Percentiles rank a stretch among this genome's conserved stretches.
Evolutionary conservation across 345 rosid genomes (phyloP).

Genomic region (Populus deltoides): DNA sequence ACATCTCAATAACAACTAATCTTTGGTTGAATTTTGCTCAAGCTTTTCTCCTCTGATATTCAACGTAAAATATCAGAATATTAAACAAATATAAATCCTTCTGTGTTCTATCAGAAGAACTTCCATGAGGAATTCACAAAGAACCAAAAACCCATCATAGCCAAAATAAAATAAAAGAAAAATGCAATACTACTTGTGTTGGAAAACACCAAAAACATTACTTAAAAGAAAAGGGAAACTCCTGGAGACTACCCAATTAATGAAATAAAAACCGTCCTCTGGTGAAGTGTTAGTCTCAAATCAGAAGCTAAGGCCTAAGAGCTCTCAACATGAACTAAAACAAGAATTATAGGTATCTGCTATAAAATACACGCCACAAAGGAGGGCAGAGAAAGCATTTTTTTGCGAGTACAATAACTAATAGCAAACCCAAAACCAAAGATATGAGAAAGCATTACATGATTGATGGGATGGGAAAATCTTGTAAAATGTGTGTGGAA

Average conservation of each 20-base stretch:
- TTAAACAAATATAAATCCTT: background rate
- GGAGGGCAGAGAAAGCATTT: background rate
- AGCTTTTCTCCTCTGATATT: conserved; percentile 1
- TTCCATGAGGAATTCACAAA: conserved; percentile 1
- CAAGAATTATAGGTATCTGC: conserved; percentile 15
- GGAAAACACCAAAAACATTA: background rate
- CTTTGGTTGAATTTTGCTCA: background rate
- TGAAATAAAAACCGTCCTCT: background rate
- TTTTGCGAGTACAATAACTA: conserved; percentile 1
- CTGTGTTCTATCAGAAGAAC: background rate
- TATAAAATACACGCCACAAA: conserved; percentile 23
- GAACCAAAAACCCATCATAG: background rate
- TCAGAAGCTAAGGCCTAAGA: conserved; percentile 5
- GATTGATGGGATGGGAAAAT: conserved; percentile 14
- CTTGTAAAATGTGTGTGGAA: conserved; percentile 8
- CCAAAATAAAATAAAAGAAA: background rate
- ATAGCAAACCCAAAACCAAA: conserved; percentile 4
- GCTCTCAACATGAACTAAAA: conserved; percentile 9
- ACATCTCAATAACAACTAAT: conserved; percentile 38
- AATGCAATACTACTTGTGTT: background rate
- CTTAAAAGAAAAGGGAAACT: background rate
- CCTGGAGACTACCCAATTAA: background rate
- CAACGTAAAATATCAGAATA: background rate
- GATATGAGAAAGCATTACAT: background rate
- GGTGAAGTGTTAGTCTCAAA: conserved; percentile 27